Evolutionary conservation across 2,329 filamentous ascomycete genomes (phyloP), one percentile per base, ranked within the genome.

Genomic region (Aureobasidium uvarum): DNA sequence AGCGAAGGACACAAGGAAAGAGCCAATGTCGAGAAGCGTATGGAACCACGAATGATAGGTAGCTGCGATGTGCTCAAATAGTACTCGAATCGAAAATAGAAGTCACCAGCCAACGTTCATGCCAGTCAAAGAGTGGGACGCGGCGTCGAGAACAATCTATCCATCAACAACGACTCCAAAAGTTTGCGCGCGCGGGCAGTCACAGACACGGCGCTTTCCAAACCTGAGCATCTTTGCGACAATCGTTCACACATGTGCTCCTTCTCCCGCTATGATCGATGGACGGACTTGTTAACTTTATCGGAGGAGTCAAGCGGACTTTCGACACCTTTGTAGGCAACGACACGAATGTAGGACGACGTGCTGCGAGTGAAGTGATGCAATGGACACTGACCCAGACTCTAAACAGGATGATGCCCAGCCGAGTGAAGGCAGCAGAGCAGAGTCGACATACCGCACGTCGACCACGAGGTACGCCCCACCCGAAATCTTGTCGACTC

Each of bases 121-220:
- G 54, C 4, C 36, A 45, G 5, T 16, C 10, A 33, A 16, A 43
- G 25, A 43, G 58, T 46, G 31, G 33, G 18, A 39, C 14, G 33
- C 45, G 20, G 45, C 20, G n/a, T 31, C 20, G 58, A 33, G 28
- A 33, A 62, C 43, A 36, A 50, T 62, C 18, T 33, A 62, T 25
- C 39, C 31, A 50, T 62, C 20, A 36, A 62, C 58, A 20, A 62
- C 58, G 16, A 62, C 25, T 50, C 31, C 59, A 43, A 50, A 62
- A 62, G 59, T 62, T 62, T 62, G 59, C 46, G 23, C 20, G 59
- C 33, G 59, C 59, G 46, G 46, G 46, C 59, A 62, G 36, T 46
- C 59, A 33, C 59, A 31, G 23, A 62, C 46, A 52, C 36, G 14
- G 59, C 59, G 23, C 36, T 52, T 33, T 33, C 59, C 25, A 3